Conservation (phyloP, 805 yeast genomes). For the Maudiozyma barnettii region DNA sequence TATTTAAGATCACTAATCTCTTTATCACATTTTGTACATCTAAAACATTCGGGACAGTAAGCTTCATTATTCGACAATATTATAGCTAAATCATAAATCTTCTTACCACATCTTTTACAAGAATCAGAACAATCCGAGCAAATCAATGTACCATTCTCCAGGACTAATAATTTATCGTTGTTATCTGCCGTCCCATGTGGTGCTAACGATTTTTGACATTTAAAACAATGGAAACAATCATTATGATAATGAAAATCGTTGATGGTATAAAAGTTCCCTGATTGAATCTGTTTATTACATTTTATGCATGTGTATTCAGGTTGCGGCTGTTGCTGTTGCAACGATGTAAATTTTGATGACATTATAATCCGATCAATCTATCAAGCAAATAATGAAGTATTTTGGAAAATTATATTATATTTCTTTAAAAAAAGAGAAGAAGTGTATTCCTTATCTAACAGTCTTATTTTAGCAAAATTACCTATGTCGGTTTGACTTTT, state of each 20-base stretch:
- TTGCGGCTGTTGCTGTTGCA: not conserved
- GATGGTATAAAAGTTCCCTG: slow-evolving; percentile 3
- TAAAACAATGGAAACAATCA: slow-evolving; percentile 79
- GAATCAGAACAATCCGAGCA: slow-evolving; percentile 85
- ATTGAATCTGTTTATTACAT: slow-evolving; percentile 2
- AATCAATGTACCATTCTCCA: slow-evolving; percentile 38
- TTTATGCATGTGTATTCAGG: slow-evolving; percentile 1
- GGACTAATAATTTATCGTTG: slow-evolving; percentile 1
- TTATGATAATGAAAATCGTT: slow-evolving; percentile 68
- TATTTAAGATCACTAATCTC: slow-evolving; percentile 82
- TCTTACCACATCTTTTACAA: slow-evolving; percentile 74
- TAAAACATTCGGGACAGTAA: slow-evolving; percentile 82
- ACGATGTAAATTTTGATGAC: too few species aligned
- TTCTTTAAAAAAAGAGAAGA: too few species aligned
- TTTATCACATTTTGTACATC: slow-evolving; percentile 77
- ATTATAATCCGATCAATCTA: too few species aligned
- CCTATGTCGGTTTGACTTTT: too few species aligned
- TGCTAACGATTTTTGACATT: slow-evolving; percentile 71
- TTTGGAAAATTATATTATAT: too few species aligned
- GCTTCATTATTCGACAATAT: slow-evolving; percentile 74
- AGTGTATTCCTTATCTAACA: too few species aligned
- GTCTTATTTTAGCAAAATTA: too few species aligned
- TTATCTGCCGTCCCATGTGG: not conserved
- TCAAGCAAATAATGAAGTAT: too few species aligned
- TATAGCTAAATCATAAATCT: slow-evolving; percentile 88